Evolutionary conservation across 2,329 filamentous ascomycete species (phyloP).

Genomic region (Pseudogymnoascus pannorum): DNA sequence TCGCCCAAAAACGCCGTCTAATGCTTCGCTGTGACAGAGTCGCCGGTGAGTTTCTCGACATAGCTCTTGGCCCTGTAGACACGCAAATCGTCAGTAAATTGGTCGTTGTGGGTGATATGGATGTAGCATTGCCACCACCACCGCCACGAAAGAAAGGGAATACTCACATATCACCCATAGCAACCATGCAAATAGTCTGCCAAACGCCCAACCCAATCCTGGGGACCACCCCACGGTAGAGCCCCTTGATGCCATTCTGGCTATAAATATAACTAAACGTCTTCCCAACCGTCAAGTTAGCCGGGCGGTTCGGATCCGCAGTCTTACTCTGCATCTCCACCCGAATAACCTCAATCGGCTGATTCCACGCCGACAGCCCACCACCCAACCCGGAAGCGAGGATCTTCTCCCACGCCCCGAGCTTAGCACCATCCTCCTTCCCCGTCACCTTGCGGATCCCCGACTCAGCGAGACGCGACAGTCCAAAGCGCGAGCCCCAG

Average conservation of each 20-base stretch:
- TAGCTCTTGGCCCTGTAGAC: slow-evolving; percentile 55
- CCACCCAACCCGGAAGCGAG: slow-evolving; percentile 79
- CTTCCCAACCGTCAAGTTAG: slow-evolving; percentile 97
- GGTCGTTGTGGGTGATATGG: too few relatives aligned
- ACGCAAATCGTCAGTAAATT: slow-evolving; percentile 25
- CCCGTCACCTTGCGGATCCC: slow-evolving; percentile 71
- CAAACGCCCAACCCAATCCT: slow-evolving; percentile 93
- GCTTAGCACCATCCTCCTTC: slow-evolving; percentile 74
- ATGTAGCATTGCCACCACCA: too few relatives aligned
- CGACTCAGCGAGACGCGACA: slow-evolving; percentile 83
- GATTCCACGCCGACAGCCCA: slow-evolving; percentile 96
- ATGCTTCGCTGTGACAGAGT: slow-evolving; percentile 60
- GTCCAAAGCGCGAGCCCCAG: slow-evolving; percentile 94
- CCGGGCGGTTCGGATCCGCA: slow-evolving; percentile 92
- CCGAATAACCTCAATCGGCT: slow-evolving; percentile 98
- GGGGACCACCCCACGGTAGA: slow-evolving; percentile 92
- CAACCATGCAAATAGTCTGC: slow-evolving; percentile 99
- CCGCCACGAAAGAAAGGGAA: slow-evolving; percentile 12
- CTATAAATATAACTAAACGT: slow-evolving; percentile 81
- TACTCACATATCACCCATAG: slow-evolving; percentile 91
- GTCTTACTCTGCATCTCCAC: slow-evolving; percentile 99
- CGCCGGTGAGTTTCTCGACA: slow-evolving; percentile 59
- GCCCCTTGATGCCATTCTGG: slow-evolving; percentile 78
- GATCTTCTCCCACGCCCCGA: slow-evolving; percentile 80
- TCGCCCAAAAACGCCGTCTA: slow-evolving; percentile 32